These are phyloP conservation scores for Epichloe typhina DNA, from an alignment of 2,329 filamentous ascomycete genomes.

Conservation along the genomic window DNA sequence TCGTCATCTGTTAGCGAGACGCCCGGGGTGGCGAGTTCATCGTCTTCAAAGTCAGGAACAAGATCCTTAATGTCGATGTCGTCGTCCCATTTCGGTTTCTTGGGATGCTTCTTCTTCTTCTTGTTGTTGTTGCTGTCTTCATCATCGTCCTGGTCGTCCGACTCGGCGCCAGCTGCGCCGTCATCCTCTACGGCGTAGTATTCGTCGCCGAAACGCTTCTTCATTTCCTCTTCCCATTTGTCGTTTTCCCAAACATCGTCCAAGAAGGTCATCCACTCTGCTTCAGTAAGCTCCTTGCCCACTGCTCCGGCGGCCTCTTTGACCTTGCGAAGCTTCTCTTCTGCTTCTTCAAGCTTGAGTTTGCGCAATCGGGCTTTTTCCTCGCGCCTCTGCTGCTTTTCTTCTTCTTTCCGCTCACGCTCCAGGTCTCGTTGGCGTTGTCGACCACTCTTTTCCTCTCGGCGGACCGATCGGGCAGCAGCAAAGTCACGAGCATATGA, in stretches of 20 bases:
- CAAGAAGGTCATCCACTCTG: constrained; percentile 74
- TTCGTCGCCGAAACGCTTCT: constrained; percentile 70
- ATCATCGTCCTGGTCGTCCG: constrained; percentile 47
- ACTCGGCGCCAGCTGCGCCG: constrained; percentile 39
- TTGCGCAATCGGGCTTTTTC: constrained; percentile 76
- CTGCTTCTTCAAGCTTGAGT: constrained; percentile 81
- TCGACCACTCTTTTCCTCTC: constrained; percentile 66
- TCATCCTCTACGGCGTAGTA: constrained; percentile 72
- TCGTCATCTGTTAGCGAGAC: constrained; percentile 38
- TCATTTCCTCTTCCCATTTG: constrained; percentile 85
- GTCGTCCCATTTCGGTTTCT: constrained; percentile 73
- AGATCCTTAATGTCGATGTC: constrained; percentile 96
- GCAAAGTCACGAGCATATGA: constrained; percentile 83
- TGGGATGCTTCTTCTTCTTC: constrained; percentile 30
- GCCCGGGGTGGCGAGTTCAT: constrained; percentile 32
- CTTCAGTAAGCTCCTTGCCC: constrained; percentile 52
- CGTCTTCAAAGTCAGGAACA: constrained; percentile 71
- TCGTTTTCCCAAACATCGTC: constrained; percentile 83
- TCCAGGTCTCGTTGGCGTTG: constrained; percentile 70
- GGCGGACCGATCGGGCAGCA: constrained; percentile 68
- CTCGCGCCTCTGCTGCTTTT: constrained; percentile 60
- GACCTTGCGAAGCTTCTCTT: constrained; percentile 76
- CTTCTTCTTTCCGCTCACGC: constrained; percentile 62
- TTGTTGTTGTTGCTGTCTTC: constrained; percentile 42
- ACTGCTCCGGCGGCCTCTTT: constrained; percentile 75